Conservation (phyloP, 495 filamentous ascomycete genomes). For the Lasiosphaeria miniovina region DNA sequence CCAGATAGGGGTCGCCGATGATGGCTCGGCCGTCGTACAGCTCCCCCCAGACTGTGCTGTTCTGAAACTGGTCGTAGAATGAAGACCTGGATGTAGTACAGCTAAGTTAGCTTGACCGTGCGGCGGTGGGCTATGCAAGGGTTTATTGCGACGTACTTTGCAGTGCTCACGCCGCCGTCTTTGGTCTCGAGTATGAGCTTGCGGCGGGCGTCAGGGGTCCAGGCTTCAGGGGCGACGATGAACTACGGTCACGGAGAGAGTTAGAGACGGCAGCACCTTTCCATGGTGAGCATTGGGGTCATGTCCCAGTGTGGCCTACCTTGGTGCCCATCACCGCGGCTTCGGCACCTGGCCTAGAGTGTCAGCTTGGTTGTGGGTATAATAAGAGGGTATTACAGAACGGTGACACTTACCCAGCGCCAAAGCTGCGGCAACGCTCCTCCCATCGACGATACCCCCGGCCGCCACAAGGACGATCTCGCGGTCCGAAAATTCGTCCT, state of each 20-base stretch:
- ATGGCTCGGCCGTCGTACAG: conserved; percentile 65
- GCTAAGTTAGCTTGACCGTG: neutral
- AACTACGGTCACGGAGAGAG: conserved; percentile 33
- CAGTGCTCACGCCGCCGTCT: conserved; percentile 64
- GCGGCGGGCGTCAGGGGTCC: conserved; percentile 57
- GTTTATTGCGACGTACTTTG: conserved; percentile 38
- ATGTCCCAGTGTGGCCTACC: conserved; percentile 28
- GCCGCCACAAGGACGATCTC: conserved; percentile 63
- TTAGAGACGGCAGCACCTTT: too few relatives aligned
- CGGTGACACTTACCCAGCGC: conserved; percentile 48
- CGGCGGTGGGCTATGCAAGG: neutral
- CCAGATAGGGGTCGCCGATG: conserved; percentile 55
- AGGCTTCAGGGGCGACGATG: conserved; percentile 62
- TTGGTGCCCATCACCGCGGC: conserved; percentile 70
- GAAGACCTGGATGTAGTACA: conserved; percentile 3
- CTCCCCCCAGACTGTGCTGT: conserved; percentile 64
- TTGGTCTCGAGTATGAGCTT: conserved; percentile 56
- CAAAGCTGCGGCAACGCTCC: conserved; percentile 62
- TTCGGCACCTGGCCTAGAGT: conserved; percentile 42
- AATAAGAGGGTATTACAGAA: neutral
- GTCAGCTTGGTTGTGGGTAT: neutral
- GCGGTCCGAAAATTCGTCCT: conserved; percentile 28
- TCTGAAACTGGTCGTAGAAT: conserved; percentile 56
- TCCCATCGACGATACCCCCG: conserved; percentile 68
- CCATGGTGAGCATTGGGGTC: too few relatives aligned